phyloP scores from a whole-genome alignment of 192 early-diverging fungal genomes.

The Blastocladiella britannica region DNA sequence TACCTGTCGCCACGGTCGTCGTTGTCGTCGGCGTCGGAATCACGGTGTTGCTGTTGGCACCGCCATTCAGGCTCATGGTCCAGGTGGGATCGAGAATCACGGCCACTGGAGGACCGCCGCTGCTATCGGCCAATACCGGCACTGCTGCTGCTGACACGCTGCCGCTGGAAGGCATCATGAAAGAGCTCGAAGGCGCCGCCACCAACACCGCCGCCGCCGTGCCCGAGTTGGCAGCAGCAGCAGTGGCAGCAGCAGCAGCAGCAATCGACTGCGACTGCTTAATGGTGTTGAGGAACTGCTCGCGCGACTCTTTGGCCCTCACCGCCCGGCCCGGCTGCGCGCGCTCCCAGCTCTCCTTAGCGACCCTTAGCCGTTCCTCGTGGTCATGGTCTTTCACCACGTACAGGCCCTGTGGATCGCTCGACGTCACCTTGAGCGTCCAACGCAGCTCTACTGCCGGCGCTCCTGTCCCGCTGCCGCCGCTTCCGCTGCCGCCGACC shows the following conservation, averaged over 20 bases:
- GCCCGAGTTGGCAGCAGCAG: background rate
- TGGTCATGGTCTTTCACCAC: slow-evolving; percentile 38
- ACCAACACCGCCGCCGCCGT: background rate
- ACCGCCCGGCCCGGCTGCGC: slow-evolving; percentile 21
- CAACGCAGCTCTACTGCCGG: slow-evolving; percentile 16
- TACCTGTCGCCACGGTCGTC: background rate
- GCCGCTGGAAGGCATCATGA: too few species aligned
- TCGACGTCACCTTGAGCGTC: slow-evolving; percentile 24
- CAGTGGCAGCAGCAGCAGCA: background rate
- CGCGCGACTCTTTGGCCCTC: slow-evolving; percentile 25
- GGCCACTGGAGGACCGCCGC: too few species aligned
- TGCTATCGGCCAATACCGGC: too few species aligned
- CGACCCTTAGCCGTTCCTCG: slow-evolving; percentile 28
- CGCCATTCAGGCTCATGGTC: too few species aligned
- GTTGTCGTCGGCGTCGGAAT: background rate
- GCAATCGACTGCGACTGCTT: background rate
- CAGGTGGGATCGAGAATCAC: too few species aligned
- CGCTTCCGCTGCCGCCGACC: background rate
- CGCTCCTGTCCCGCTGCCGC: background rate
- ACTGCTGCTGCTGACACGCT: too few species aligned
- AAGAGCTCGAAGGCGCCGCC: background rate
- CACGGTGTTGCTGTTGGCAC: background rate
- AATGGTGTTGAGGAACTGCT: slow-evolving; percentile 15
- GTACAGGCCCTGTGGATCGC: slow-evolving; percentile 17
- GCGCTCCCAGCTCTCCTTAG: slow-evolving; percentile 37